Evolutionary conservation across 2,329 filamentous ascomycete genomes (phyloP).

Genomic region (Malbranchea zuffiana): DNA sequence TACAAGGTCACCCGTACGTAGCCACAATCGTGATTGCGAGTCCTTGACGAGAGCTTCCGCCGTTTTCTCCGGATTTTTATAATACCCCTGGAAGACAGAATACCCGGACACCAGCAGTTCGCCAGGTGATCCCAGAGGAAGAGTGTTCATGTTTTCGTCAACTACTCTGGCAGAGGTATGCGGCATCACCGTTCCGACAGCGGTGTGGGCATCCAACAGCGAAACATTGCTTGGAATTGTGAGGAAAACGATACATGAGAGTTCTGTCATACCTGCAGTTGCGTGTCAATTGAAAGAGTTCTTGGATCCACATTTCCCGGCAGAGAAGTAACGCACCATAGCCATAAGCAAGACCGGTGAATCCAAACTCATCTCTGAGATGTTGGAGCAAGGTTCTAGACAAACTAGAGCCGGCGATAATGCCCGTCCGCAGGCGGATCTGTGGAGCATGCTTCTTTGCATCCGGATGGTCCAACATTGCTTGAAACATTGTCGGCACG

Average conservation of each 20-base stretch:
- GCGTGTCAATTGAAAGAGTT: too few species aligned
- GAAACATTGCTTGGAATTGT: slow-evolving; percentile 57
- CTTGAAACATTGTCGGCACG: slow-evolving; percentile 76
- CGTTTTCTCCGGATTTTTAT: slow-evolving; percentile 63
- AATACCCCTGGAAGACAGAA: slow-evolving; percentile 53
- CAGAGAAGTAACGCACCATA: too few species aligned
- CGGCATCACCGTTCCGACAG: slow-evolving; percentile 65
- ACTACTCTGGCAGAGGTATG: slow-evolving; percentile 70
- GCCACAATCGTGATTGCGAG: slow-evolving; percentile 47
- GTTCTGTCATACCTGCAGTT: too few species aligned
- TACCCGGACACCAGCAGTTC: slow-evolving; percentile 72
- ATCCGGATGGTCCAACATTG: slow-evolving; percentile 42
- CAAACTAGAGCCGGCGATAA: slow-evolving; percentile 68
- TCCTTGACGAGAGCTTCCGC: slow-evolving; percentile 60
- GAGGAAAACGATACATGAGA: slow-evolving; percentile 69
- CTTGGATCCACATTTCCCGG: too few species aligned
- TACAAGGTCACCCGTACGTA: slow-evolving; percentile 53
- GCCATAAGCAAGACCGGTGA: slow-evolving; percentile 61
- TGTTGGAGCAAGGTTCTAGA: slow-evolving; percentile 64
- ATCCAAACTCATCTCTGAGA: slow-evolving; percentile 59
- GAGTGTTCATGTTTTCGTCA: slow-evolving; percentile 52
- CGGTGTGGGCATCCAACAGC: slow-evolving; percentile 55
- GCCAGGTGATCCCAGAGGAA: slow-evolving; percentile 57
- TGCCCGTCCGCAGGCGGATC: slow-evolving; percentile 62
- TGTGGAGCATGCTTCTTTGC: slow-evolving; percentile 39